Base-by-base conservation (phyloP, 805 yeast species). In the Wickerhamomyces silvicola region DNA sequence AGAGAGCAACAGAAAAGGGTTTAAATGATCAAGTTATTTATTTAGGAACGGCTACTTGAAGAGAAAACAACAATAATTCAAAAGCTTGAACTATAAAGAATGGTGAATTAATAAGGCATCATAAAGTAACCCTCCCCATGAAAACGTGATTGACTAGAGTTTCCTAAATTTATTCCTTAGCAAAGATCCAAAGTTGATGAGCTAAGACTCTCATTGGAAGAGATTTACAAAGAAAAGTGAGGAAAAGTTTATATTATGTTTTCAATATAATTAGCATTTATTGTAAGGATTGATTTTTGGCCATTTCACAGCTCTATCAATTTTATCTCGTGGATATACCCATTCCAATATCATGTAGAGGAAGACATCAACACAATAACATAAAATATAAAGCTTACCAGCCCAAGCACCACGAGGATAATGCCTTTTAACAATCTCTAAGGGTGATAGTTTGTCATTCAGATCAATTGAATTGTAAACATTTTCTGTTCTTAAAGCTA, bases 301-400 rank as follows among this genome's bases (percentile, higher is more conserved):
- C 96, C 96, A 88, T 54, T 87, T 85, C 3, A 69, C 60, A 0
- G 78, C 95, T 30, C 54, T 46, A 46, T 92, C 97, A n/a, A 92
- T 82, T 14, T 66, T 57, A 1, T 62, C 65, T 12, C 68, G 60
- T 0, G 97, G 97, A 47, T 70, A 80, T 27, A 75, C 50, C 70
- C 75, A 74, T 43, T 86, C 92, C 38, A 92, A 60, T 3, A 85
- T 30, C 23, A 66, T 56, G 34, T 67, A 70, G 4, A 92, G 42
- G 29, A 86, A 66, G 20, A 80, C 69, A 59, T 92, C 97, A 3
- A 85, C 85, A 16, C 87, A 75, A 14, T 78, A 78, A 51, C 94
- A 82, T 19, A 92, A 54, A 1, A 82, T 81, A 54, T 78, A 88
- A 35, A 92, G 65, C 41, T 79, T 75, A 1, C 95, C 96, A 1